Percentiles rank a stretch among this genome's conserved stretches.
Conservation (phyloP, 2,329 filamentous ascomycete genomes). For the Diaporthe amygdali region DNA sequence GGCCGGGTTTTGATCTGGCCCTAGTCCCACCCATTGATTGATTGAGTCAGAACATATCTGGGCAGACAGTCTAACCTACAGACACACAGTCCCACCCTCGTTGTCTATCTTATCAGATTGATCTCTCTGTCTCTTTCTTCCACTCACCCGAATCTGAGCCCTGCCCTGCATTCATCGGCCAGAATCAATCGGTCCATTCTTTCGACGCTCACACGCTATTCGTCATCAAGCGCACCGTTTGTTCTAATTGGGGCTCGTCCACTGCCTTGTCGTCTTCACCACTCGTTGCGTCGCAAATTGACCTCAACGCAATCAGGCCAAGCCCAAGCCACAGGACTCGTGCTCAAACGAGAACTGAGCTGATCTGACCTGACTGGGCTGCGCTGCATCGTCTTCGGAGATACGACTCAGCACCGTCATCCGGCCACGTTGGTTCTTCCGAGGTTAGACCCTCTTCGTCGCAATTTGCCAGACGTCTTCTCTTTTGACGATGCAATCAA, state of each 20-base stretch:
- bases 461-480: background rate
- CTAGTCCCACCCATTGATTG: no score
- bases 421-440: background rate
- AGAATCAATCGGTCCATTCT: background rate
- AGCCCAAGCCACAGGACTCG: background rate
- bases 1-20: background rate
- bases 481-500: background rate
- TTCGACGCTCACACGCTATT: background rate
- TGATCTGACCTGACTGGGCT: background rate
- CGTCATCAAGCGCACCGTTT: background rate
- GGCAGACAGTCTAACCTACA: no score
- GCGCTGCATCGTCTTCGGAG: background rate
- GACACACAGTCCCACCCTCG: background rate
- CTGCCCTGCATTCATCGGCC: background rate
- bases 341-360: background rate
- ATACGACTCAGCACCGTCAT: background rate
- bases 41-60: background rate
- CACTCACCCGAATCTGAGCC: conserved; percentile 4
- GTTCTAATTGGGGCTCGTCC: background rate
- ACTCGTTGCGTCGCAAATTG: background rate
- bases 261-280: background rate
- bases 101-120: conserved; percentile 10
- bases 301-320: background rate
- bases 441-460: conserved; percentile 5
- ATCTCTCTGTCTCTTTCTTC: background rate